phyloP scores from a whole-genome alignment of 2,329 filamentous ascomycete genomes.

The Verticillium klebahnii region DNA sequence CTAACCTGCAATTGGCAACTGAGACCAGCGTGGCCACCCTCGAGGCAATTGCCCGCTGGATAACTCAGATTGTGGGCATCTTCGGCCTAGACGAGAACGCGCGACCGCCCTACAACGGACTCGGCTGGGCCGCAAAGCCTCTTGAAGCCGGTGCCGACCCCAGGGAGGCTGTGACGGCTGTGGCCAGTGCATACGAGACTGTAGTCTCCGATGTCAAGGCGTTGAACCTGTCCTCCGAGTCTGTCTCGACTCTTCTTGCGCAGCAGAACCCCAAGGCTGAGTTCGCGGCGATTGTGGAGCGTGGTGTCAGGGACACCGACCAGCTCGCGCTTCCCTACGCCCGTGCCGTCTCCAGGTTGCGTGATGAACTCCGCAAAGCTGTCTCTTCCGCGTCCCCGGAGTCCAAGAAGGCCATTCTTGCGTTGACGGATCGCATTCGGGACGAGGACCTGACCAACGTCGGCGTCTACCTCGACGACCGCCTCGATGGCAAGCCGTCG shows the following conservation, averaged over 20 bases:
- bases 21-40: conserved; percentile 40
- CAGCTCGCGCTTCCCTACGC: conserved; percentile 51
- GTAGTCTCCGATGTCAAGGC: conserved; percentile 41
- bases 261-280: conserved; percentile 38
- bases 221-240: conserved; percentile 44
- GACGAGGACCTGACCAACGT: conserved; percentile 77
- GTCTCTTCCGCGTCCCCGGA: conserved; percentile 39
- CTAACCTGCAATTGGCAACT: conserved; percentile 58
- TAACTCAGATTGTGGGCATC: conserved; percentile 79
- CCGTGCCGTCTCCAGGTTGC: conserved; percentile 48
- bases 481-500: conserved; percentile 60
- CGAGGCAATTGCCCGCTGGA: conserved; percentile 64
- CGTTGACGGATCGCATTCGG: conserved; percentile 74
- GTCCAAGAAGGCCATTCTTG: conserved; percentile 67
- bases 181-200: conserved; percentile 36
- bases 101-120: conserved; percentile 47
- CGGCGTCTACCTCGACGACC: conserved; percentile 84
- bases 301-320: conserved; percentile 46
- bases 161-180: conserved; percentile 27
- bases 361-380: conserved; percentile 58
- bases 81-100: conserved; percentile 72
- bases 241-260: conserved; percentile 36
- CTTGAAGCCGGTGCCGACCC: conserved; percentile 25
- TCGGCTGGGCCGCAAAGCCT: conserved; percentile 47
- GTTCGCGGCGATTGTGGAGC: conserved; percentile 38